A percentile compares a stretch with the other conserved stretches of the same genome.
These are phyloP conservation scores for Fusarium verrucosum DNA, from an alignment of 2,329 filamentous ascomycete genomes.

Conservation along the genomic window DNA sequence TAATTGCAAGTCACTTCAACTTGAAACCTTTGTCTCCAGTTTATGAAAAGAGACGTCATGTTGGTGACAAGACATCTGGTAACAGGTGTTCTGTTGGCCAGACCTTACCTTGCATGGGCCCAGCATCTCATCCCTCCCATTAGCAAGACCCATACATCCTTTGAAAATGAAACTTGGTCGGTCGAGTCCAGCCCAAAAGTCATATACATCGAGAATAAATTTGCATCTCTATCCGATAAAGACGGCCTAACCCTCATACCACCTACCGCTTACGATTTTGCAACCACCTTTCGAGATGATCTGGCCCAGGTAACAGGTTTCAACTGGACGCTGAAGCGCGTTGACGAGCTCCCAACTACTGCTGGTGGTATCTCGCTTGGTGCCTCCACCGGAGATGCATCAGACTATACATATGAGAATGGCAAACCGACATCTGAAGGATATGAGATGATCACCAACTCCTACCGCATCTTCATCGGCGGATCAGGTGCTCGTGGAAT, in stretches of 20 bases:
- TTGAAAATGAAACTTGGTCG: conserved; percentile 4
- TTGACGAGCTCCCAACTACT: not conserved
- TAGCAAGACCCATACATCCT: not conserved
- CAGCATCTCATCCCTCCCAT: conserved; percentile 12
- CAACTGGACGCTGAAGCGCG: conserved; percentile 15
- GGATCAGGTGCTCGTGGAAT: conserved; percentile 20
- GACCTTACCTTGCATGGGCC: not conserved
- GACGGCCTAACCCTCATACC: conserved; percentile 6
- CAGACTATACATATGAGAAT: conserved; percentile 3
- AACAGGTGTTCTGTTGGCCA: not conserved
- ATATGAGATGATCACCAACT: conserved; percentile 11
- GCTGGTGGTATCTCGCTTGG: not conserved
- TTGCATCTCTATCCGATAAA: not conserved
- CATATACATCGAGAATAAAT: not conserved
- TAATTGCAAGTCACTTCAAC: rapidly evolving
- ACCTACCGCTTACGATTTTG: conserved; percentile 10
- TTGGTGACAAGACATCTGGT: not conserved
- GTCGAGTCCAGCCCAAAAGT: not conserved
- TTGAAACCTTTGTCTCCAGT: rapidly evolving
- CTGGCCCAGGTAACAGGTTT: not conserved
- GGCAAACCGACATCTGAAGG: conserved; percentile 9
- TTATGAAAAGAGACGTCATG: not conserved
- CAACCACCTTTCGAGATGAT: conserved; percentile 9
- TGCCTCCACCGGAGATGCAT: conserved; percentile 1
- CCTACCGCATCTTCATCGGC: conserved; percentile 9